Evolutionary conservation across 1,139 yeast species (phyloP), one percentile per base, ranked within the genome.

Genomic region (Blastobotrys serpentis): DNA sequence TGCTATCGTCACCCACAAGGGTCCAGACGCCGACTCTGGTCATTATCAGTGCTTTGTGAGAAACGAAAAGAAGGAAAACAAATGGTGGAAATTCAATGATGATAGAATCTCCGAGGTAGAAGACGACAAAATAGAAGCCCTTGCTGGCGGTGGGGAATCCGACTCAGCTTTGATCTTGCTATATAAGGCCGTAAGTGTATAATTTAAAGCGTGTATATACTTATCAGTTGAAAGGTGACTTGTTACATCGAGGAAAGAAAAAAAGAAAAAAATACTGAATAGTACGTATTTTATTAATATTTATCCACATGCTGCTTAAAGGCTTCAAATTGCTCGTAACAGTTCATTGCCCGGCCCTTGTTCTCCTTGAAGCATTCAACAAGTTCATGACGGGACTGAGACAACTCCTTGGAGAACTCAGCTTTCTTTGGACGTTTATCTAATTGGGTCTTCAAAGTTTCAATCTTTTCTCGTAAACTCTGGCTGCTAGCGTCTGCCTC

Each of bases 61-160:
- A 59, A 90, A 87, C 65, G 79, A 77, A 47, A 70, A 71, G 42
- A 94, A 86, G 37, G 80, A 83, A 40, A 65, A 64, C 46, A 77
- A 75, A 57, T 92, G 99, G 99, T 92, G 87, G 84, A 84, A 83
- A 64, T 94, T 88, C 70, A 89, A 92, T 65, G 99, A 92, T 66
- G 96, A 90, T 68, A 84, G 85, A 65, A 96, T 94, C n/a, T 72
- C 82, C 7, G 71, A 76, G 36, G 89, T 90, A 13, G 78, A 76
- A 52, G 86, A 81, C 63, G 94, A 88, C 47, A 87, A 80, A 64
- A 81, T 92, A 54, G 96, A 88, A 64, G 70, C 78, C 48, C 76
- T 94, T 56, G 86, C 97, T 6, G 99, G 98, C 42, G 99, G 99
- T 46, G 97, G 98, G 53, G 98, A 94, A 71, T 83, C 95, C 59